These are phyloP conservation scores for Pulveroboletus sp. DNA, from an alignment of 768 basidiomycete species.

Conservation along the genomic window DNA sequence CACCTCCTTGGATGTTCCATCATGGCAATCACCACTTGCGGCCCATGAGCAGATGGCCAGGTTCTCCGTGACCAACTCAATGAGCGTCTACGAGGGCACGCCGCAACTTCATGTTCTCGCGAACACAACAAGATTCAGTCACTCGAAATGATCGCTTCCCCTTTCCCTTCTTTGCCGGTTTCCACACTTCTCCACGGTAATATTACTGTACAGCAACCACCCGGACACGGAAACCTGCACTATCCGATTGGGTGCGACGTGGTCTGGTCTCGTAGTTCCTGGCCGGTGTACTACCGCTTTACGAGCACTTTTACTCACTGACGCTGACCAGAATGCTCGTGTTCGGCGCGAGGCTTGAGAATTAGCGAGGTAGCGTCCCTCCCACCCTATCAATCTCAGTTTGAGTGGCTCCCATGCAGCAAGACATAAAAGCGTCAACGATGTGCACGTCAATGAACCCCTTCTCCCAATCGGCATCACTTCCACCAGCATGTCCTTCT, in stretches of 20 bases:
- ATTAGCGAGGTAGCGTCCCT: not conserved
- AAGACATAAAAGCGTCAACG: slow-evolving; percentile 13
- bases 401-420: not conserved
- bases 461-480: not conserved
- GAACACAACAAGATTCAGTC: too few species aligned
- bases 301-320: not conserved
- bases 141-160: too few species aligned
- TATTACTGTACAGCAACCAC: too few species aligned
- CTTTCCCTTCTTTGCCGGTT: too few species aligned
- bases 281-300: not conserved
- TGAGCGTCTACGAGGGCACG: too few species aligned
- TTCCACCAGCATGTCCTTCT: slow-evolving; percentile 15
- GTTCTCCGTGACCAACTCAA: too few species aligned
- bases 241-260: not conserved
- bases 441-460: not conserved
- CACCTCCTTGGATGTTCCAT: too few species aligned
- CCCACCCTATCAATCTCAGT: not conserved
- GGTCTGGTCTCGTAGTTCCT: not conserved
- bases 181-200: too few species aligned
- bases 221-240: too few species aligned
- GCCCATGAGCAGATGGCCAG: too few species aligned
- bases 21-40: too few species aligned
- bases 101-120: too few species aligned
- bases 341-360: not conserved
- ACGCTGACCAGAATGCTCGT: slow-evolving; percentile 3